A percentile compares a stretch with the other conserved stretches of the same genome.
Evolutionary conservation across 805 yeast species (phyloP).

Genomic region (Candida fluviatilis): DNA sequence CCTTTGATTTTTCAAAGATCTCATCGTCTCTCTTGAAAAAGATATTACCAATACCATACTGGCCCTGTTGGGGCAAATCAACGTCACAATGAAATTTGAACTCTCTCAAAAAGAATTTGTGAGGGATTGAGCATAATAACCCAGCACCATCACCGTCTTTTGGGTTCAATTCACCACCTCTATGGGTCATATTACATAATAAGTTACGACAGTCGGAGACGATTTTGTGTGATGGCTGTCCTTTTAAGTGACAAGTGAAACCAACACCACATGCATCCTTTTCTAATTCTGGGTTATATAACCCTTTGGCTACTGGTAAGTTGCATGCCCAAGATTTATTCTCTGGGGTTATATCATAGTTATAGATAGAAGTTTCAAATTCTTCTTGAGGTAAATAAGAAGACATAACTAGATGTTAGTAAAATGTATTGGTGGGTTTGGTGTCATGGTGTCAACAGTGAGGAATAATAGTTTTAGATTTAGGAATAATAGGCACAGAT

Average conservation of each 20-base stretch:
- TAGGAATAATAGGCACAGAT: too few relatives aligned
- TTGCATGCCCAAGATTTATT: conserved; percentile 92
- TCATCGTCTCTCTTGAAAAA: conserved; percentile 84
- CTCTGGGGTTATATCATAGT: conserved; percentile 70
- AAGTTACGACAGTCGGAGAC: conserved; percentile 84
- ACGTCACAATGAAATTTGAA: conserved; percentile 67
- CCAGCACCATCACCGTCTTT: conserved; percentile 99
- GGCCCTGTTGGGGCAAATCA: conserved; percentile 72
- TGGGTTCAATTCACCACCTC: conserved; percentile 98
- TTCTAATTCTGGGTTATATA: conserved; percentile 90
- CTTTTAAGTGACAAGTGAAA: conserved; percentile 91
- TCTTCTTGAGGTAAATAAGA: conserved; percentile 39
- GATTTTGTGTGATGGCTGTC: conserved; percentile 81
- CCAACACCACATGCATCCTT: conserved; percentile 99
- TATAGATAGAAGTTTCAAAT: conserved; percentile 43
- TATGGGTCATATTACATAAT: conserved; percentile 96
- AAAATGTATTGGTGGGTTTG: too few relatives aligned
- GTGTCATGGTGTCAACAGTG: too few relatives aligned
- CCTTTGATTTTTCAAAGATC: conserved; percentile 65
- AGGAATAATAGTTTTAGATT: too few relatives aligned
- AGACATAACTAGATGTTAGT: conserved; percentile 15
- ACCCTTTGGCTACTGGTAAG: conserved; percentile 80
- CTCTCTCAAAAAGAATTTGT: conserved; percentile 80
- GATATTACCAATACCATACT: conserved; percentile 92
- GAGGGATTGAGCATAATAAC: conserved; percentile 88